A percentile compares a stretch with the other conserved stretches of the same genome.
Evolutionary conservation across 345 rosid species (phyloP).

Genomic region (Aethionema arabicum): DNA sequence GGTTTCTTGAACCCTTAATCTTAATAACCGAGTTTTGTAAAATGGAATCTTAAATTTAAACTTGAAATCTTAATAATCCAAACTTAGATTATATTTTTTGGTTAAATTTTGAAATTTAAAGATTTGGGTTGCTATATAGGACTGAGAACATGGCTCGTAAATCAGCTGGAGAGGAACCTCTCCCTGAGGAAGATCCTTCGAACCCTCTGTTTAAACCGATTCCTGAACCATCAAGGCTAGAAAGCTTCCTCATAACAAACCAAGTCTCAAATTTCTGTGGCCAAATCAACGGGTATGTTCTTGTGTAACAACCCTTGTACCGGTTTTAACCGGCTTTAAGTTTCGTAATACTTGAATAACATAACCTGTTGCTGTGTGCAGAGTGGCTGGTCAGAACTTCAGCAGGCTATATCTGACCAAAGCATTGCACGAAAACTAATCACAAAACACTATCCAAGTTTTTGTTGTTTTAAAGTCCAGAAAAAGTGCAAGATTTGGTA

Average conservation of each 20-base stretch:
- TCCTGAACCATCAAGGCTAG: constrained; percentile 92
- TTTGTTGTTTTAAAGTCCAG: constrained; percentile 16
- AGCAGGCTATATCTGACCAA: constrained; percentile 76
- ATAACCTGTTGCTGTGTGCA: constrained; percentile 35
- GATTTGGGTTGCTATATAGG: constrained; percentile 44
- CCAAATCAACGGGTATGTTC: constrained; percentile 90
- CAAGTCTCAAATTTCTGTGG: constrained; percentile 90
- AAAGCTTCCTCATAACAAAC: constrained; percentile 92
- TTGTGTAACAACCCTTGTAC: neutral
- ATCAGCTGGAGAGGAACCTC: constrained; percentile 87
- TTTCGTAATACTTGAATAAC: neutral
- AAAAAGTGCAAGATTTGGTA: constrained; percentile 15
- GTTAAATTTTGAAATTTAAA: neutral
- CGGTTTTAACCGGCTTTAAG: neutral
- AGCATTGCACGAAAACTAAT: constrained; percentile 77
- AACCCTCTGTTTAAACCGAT: constrained; percentile 90
- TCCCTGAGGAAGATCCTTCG: constrained; percentile 96
- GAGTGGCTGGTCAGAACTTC: constrained; percentile 97
- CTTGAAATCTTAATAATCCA: no score
- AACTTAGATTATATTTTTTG: no score
- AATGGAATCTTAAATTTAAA: no score
- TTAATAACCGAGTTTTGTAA: no score
- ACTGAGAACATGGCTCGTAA: constrained; percentile 84
- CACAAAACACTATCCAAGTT: constrained; percentile 4
- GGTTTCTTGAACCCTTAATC: no score